Base-by-base conservation (phyloP, 495 filamentous ascomycete genomes). In the Aspergillus heteromorphus region DNA sequence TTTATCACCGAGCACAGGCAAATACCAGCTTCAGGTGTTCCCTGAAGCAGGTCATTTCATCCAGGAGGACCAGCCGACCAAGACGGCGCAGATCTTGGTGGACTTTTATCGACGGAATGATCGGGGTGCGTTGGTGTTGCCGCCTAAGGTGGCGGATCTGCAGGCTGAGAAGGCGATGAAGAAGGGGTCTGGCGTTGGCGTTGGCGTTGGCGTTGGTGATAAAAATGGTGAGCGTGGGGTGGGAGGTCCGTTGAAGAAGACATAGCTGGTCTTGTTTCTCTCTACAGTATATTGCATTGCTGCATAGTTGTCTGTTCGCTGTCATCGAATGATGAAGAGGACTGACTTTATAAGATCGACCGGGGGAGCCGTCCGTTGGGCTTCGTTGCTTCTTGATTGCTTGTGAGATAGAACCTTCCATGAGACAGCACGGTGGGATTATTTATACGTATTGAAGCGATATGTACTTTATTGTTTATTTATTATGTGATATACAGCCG, bases 41-140 rank as follows among this genome's bases (percentile, higher is more conserved):
- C 95, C 95, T 0, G 89, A 96, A 69, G 91, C 92, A 6, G 93
- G 93, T 0, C 93, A 97, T 68, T 98, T 97, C 61, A 81, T 99
- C 45, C 95, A 97, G 55, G 93, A 99, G 69, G 93, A 99, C 68
- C 79, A 90, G 51, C 91, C 95, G 1, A 85, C 87, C 56, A 95
- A 90, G 74, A 92, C 86, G 23, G 93, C 95, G 5, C 80, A 82
- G 59, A 79, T 84, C 21, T 69, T 97, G 49, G 91, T 87, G 2
- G 95, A 97, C 65, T 97, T 99, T 61, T 89, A 92, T 62, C 86
- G 84, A 59, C 74, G 93, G 25, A 97, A 97, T 67, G 92, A 97
- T 69, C 77, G 92, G 47, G 87, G 81, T 59, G 81, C 86, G 0
- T 66, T 97, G 56, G 87, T 97, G 6, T 73, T 97, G 49, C 93